These are phyloP conservation scores for Corymbia citriodora DNA, from an alignment of 441 rosid genomes.

Conservation along the genomic window DNA sequence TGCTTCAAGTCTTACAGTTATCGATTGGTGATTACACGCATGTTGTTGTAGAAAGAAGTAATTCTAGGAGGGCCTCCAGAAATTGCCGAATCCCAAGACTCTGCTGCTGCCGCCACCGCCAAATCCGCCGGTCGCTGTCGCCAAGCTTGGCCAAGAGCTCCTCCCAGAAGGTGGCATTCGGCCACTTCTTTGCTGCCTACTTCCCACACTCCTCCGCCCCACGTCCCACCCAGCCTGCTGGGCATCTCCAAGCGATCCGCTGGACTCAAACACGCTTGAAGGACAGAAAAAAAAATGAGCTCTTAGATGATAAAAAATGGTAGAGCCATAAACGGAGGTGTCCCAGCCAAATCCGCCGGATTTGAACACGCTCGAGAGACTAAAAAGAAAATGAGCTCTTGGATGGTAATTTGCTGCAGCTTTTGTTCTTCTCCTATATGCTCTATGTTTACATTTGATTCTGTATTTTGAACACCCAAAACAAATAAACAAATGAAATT, in stretches of 20 bases:
- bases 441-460: neutral
- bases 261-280: neutral
- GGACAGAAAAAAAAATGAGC: neutral
- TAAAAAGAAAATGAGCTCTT: too few species aligned
- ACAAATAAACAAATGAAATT: neutral
- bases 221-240: neutral
- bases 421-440: too few species aligned
- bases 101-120: accelerated
- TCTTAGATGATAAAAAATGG: neutral
- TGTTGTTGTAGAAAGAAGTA: too few species aligned
- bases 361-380: too few species aligned
- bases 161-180: neutral
- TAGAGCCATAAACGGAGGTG: neutral
- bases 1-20: too few species aligned
- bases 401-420: too few species aligned
- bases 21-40: too few species aligned
- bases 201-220: accelerated
- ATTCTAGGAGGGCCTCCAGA: neutral
- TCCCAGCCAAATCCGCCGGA: neutral
- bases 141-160: neutral
- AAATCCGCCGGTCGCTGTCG: neutral
- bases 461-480: neutral
- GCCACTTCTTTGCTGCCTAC: too few species aligned
- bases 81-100: neutral
- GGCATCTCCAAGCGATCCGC: neutral